These are phyloP conservation scores for Penicillium roqueforti DNA, from an alignment of 495 filamentous ascomycete species.

Conservation along the genomic window DNA sequence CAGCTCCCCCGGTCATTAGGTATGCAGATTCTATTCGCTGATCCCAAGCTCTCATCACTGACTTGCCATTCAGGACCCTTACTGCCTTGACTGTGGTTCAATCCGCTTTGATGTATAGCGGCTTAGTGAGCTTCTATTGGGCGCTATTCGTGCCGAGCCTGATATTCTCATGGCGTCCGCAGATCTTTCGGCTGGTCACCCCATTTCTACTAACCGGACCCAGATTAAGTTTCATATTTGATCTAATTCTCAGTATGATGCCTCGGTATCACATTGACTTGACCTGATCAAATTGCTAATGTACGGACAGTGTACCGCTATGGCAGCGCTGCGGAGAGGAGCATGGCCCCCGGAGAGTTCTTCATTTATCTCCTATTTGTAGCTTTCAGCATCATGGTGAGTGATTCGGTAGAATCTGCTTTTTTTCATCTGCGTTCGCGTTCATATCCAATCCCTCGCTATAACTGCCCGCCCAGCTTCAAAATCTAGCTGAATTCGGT, in stretches of 20 bases:
- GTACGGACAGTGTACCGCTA: slow-evolving; percentile 57
- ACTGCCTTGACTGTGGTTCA: slow-evolving; percentile 61
- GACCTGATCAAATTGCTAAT: slow-evolving; percentile 27
- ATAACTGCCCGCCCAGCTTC: slow-evolving; percentile 94
- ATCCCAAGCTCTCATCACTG: slow-evolving; percentile 11
- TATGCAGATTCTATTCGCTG: slow-evolving; percentile 31
- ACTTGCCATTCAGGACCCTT: slow-evolving; percentile 55
- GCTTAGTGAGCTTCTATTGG: slow-evolving; percentile 49
- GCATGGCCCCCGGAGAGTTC: slow-evolving; percentile 64
- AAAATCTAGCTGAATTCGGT: slow-evolving; percentile 75
- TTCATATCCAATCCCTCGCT: slow-evolving; percentile 57
- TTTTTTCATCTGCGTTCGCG: slow-evolving; percentile 9
- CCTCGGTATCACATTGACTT: slow-evolving; percentile 14
- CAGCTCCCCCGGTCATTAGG: slow-evolving; percentile 66
- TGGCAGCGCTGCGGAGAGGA: slow-evolving; percentile 56
- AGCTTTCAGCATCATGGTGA: slow-evolving; percentile 56
- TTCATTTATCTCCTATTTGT: slow-evolving; percentile 64
- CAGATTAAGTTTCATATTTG: slow-evolving; percentile 63
- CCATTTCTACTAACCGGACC: slow-evolving; percentile 68
- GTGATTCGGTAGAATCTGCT: slow-evolving; percentile 30
- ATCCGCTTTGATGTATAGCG: slow-evolving; percentile 58
- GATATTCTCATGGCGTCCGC: slow-evolving; percentile 61
- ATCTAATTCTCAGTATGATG: slow-evolving; percentile 74
- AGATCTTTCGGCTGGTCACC: slow-evolving; percentile 65
- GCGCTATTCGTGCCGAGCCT: slow-evolving; percentile 54